A percentile compares a stretch with the other conserved stretches of the same genome.
Conservation (phyloP, 2,329 filamentous ascomycete genomes). For the Exophiala calicioides region DNA sequence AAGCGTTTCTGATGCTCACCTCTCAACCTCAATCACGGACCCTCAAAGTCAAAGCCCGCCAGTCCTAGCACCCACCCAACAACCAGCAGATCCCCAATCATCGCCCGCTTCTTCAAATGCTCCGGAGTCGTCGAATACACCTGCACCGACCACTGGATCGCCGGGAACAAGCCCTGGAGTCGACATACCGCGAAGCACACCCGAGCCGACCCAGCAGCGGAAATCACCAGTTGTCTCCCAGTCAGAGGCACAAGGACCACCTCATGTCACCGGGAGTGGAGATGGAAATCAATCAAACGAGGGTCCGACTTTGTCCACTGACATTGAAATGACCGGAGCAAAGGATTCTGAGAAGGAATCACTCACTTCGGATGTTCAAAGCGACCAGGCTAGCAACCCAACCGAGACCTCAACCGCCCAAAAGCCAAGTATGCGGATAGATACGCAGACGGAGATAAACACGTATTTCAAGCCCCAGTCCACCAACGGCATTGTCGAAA, state of each 20-base stretch:
- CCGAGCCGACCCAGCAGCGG: slow-evolving; percentile 8
- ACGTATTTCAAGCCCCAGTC: slow-evolving; percentile 24
- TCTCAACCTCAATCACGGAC: neutral
- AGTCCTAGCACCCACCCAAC: slow-evolving; percentile 7
- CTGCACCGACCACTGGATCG: slow-evolving; percentile 66
- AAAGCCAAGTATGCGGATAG: slow-evolving; percentile 26
- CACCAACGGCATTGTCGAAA: slow-evolving; percentile 26
- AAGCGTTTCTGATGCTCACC: neutral
- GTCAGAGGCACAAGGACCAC: slow-evolving; percentile 9
- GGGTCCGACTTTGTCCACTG: neutral
- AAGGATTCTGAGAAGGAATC: neutral
- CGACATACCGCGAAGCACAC: slow-evolving; percentile 42
- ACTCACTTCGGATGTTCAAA: neutral
- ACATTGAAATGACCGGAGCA: slow-evolving; percentile 18
- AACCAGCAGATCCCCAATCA: slow-evolving; percentile 39
- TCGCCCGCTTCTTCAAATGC: slow-evolving; percentile 66
- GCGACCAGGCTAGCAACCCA: slow-evolving; percentile 2
- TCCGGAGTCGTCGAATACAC: slow-evolving; percentile 71
- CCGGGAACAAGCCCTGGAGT: slow-evolving; percentile 74
- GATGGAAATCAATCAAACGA: slow-evolving; percentile 1
- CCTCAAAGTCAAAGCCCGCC: slow-evolving; percentile 12
- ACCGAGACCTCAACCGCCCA: neutral
- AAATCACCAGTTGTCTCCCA: slow-evolving; percentile 18
- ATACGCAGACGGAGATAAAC: slow-evolving; percentile 25
- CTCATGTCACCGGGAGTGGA: neutral